Evolutionary conservation across 345 rosid genomes (phyloP), one percentile per base, ranked within the genome.

Genomic region (Eucalyptus polyanthemos): DNA sequence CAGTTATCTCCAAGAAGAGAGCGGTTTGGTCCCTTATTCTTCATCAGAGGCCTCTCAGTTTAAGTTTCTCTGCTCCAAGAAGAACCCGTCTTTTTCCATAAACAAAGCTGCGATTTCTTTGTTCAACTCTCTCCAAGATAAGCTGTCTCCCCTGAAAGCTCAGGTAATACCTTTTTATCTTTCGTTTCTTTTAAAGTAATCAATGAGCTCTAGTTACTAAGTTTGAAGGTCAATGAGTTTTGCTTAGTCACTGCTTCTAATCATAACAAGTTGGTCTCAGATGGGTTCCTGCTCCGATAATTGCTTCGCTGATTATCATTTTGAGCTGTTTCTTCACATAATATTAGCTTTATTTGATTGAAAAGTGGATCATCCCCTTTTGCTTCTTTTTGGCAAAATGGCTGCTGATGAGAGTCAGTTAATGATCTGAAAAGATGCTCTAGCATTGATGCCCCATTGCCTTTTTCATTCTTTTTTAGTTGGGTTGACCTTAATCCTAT

Each of bases 141-240:
- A 90, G 45, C 96, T 97, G 67, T 27, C 86, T 69, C 13, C 14
- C 16, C 92, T 95, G 34, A 93, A 88, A 91, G 12, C 29, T 76
- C 53, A 92, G 96, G 97, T 96, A 67, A 22, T 85, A n/a, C 9
- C 17, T 5, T 86, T n/a, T 87, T 54, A 47, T n/a, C 40, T 62
- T 85, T 13, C 54, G 31, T 19, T 8, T 47, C 27, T 50, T 49
- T 19, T n/a, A 9, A 8, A 14, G 37, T n/a, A 65, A 7, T 65
- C 31, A 13, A 8, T 65, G 72, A 65, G 37, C 72, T 65, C 34
- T n/a, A n/a, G 37, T 65, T n/a, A 29, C 72, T 65, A 65, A 65
- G 31, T 29, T 65, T n/a, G 37, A 29, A 14, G 72, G 72, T n/a
- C 72, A 65, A 65, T 29, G 72, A n/a, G 37, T 16, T 65, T 29